phyloP scores from a whole-genome alignment of 805 yeast genomes.

The Nakazawaea ambrosiae region DNA sequence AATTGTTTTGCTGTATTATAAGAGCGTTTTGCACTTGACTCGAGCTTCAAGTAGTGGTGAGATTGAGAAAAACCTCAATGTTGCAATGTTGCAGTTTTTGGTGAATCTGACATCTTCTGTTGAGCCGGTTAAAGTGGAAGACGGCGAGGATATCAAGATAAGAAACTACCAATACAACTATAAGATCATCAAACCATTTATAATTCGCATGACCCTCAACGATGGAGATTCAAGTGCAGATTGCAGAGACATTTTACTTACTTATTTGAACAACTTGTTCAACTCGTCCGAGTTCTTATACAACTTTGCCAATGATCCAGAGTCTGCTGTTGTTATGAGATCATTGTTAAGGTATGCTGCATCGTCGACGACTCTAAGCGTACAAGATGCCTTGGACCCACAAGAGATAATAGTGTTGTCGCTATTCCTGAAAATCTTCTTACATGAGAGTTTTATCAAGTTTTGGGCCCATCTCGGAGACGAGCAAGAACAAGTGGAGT shows the following conservation, averaged over 20 bases:
- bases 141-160: constrained; percentile 5
- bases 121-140: constrained; percentile 8
- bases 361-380: neutral
- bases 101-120: constrained; percentile 9
- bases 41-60: neutral
- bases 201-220: neutral
- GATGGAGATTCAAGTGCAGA: neutral
- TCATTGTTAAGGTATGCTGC: neutral
- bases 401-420: constrained; percentile 17
- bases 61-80: neutral
- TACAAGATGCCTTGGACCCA: constrained; percentile 8
- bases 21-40: too few species aligned
- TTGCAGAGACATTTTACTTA: neutral
- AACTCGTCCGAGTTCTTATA: constrained; percentile 15
- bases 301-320: constrained; percentile 13
- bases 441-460: constrained; percentile 27
- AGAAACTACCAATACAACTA: constrained; percentile 3
- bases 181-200: neutral
- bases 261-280: constrained; percentile 9
- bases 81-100: constrained; percentile 8
- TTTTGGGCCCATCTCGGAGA: constrained; percentile 15
- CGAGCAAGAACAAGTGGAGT: constrained; percentile 4
- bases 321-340: neutral
- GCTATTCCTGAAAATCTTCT: constrained; percentile 17
- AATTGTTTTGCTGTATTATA: neutral